Percentiles rank a stretch among this genome's conserved stretches.
Conservation (phyloP, 2,329 filamentous ascomycete species). For the Raffaelea deltoideospora region DNA sequence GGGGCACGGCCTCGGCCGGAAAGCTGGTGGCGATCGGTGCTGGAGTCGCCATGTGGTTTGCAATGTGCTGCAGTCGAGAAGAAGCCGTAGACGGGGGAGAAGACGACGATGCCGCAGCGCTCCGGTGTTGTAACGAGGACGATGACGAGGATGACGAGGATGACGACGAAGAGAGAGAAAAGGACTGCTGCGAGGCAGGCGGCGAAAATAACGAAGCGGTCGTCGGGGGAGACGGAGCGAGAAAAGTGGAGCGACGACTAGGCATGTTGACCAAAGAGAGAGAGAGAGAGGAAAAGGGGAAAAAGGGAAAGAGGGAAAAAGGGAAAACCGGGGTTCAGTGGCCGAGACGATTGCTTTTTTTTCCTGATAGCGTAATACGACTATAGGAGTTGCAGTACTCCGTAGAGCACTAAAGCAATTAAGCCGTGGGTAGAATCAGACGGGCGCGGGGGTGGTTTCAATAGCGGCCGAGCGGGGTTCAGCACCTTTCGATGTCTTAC, state of each 20-base stretch:
- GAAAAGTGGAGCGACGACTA: slow-evolving; percentile 5
- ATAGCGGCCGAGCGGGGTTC: too few species aligned
- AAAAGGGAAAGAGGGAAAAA: neutral
- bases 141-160: slow-evolving; percentile 3
- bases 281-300: neutral
- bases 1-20: slow-evolving; percentile 60
- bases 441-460: too few species aligned
- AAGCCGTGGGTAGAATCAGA: too few species aligned
- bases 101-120: too few species aligned
- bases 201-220: neutral
- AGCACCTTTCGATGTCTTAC: too few species aligned
- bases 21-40: slow-evolving; percentile 49
- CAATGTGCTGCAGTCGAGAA: slow-evolving; percentile 43
- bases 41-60: slow-evolving; percentile 44
- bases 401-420: too few species aligned
- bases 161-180: neutral
- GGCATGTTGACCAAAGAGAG: slow-evolving; percentile 3
- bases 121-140: too few species aligned
- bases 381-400: too few species aligned
- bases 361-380: too few species aligned
- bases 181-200: neutral
- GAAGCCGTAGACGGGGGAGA: neutral
- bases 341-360: too few species aligned
- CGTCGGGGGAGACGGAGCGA: neutral
- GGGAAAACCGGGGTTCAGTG: too few species aligned